phyloP scores from a whole-genome alignment of 2,329 filamentous ascomycete genomes.

The Ophiostoma sp. region DNA sequence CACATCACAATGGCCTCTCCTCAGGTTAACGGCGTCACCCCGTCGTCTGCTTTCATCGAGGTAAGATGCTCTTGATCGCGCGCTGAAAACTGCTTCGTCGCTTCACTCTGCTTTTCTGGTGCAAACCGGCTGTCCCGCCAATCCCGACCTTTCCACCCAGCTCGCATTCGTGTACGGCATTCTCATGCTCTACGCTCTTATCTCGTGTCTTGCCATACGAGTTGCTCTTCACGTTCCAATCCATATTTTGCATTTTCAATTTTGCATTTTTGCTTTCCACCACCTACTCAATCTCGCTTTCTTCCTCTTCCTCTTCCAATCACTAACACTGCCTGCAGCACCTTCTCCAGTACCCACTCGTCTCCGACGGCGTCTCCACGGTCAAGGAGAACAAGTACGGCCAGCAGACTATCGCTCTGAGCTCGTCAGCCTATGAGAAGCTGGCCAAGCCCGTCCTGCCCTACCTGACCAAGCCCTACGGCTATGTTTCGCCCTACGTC shows the following conservation, averaged over 20 bases:
- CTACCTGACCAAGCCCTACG: conserved; percentile 72
- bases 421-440: conserved; percentile 67
- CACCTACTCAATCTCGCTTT: background rate
- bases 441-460: conserved; percentile 74
- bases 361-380: conserved; percentile 69
- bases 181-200: background rate
- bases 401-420: conserved; percentile 72
- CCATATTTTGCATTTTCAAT: no score
- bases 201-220: background rate
- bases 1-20: conserved; percentile 25
- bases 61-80: conserved; percentile 17
- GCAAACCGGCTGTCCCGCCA: background rate
- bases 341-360: conserved; percentile 74
- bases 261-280: no score
- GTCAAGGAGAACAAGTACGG: conserved; percentile 71
- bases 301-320: background rate
- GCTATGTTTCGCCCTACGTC: conserved; percentile 79
- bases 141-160: background rate
- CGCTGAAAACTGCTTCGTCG: background rate
- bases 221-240: background rate
- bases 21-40: conserved; percentile 27
- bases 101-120: background rate
- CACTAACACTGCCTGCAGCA: conserved; percentile 54
- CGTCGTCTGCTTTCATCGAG: conserved; percentile 27
- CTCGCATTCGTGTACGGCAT: background rate